phyloP scores from a whole-genome alignment of 495 filamentous ascomycete genomes.

The Geopyxis carbonaria region DNA sequence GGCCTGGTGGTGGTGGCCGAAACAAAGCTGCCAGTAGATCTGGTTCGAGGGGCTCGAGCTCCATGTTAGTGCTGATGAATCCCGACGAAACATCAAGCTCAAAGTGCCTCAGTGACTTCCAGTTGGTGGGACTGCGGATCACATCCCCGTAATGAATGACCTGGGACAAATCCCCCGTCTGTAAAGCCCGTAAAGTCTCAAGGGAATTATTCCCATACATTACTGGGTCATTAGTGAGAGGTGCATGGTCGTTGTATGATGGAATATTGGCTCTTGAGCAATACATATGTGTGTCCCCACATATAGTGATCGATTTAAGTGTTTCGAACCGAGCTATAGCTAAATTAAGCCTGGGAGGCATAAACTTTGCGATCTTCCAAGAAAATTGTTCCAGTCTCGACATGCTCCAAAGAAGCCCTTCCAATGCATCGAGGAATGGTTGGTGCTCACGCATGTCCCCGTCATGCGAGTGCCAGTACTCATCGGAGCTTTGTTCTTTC shows the following conservation, averaged over 20 bases:
- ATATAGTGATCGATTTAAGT: neutral
- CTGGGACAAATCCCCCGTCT: neutral
- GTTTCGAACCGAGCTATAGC: constrained; percentile 2
- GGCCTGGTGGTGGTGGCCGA: neutral
- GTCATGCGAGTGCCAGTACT: neutral
- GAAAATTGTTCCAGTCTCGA: neutral
- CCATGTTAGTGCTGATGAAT: constrained; percentile 1
- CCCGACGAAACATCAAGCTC: constrained; percentile 3
- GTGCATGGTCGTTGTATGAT: neutral
- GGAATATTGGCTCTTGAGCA: neutral
- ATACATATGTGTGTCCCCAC: constrained; percentile 3
- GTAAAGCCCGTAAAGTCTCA: neutral
- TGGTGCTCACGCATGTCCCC: neutral
- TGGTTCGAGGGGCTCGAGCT: constrained; percentile 7
- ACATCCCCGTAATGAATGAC: constrained; percentile 3
- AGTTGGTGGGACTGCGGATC: neutral
- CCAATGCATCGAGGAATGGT: constrained; percentile 2
- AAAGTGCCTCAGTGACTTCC: constrained; percentile 1
- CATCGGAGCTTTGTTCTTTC: neutral
- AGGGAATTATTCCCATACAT: constrained; percentile 1
- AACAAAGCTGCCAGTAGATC: constrained; percentile 1
- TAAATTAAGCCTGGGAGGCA: neutral
- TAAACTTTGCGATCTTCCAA: neutral
- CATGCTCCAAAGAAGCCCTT: constrained; percentile 1
- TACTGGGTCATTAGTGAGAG: neutral